Base-by-base conservation (phyloP, 257 asterid genomes). In the Echium plantagineum region DNA sequence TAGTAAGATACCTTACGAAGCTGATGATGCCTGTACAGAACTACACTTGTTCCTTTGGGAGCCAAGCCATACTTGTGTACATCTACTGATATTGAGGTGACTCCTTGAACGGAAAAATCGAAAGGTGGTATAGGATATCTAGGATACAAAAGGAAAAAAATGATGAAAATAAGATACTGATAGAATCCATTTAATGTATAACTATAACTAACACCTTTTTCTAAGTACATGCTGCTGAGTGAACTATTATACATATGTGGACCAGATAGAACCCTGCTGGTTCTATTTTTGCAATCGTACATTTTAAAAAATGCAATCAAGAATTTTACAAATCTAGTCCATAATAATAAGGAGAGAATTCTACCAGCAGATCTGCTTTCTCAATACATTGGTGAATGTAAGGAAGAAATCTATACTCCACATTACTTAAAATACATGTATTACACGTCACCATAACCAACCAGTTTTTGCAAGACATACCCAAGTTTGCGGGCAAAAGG, bases 1-100 rank as follows among this genome's bases (percentile, higher is more conserved):
- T 35, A 24, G 52, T 60, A 31, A 53, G 67, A 70, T 79, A 89
- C 97, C 97, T 93, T 93, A 35, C 99, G 82, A 69, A 89, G 74
- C 55, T 81, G 87, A 67, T 72, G 99, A 72, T 93, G 71, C 76
- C 86, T 75, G 77, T 93, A 93, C 42, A 93, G 77, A 66, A 93
- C 94, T 66, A 89, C 84, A 66, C 99, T 93, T 52, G 99, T 93
- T 80, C 99, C 99, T 78, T 93, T 93, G 47, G 99, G 99, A 66
- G 97, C 99, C 83, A 93, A 78, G 32, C 99, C 99, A 74, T 93
- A 93, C 75, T 93, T 93, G 83, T 93, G 99, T 31, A 93, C 99
- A 76, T 93, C 99, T 62, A 80, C 94, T 53, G 99, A 93, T 62
- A 86, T 78, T 58, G 99, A 93, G 65, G 99, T 89, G 62, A 93